These are phyloP conservation scores for Corrigiola litoralis DNA, from an alignment of 179 eudicot species.

Conservation along the genomic window DNA sequence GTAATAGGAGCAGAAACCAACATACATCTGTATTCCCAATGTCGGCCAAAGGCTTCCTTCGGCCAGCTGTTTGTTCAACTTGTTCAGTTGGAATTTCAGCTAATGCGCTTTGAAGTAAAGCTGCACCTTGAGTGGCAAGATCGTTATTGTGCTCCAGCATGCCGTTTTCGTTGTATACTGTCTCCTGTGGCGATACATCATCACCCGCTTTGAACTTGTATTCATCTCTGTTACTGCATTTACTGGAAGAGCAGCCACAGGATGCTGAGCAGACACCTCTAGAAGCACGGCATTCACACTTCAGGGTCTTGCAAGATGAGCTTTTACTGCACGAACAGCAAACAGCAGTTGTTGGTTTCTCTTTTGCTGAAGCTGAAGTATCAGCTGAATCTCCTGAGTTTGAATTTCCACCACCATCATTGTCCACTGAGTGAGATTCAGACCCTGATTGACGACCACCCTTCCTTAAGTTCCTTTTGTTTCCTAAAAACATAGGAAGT, in stretches of 20 bases:
- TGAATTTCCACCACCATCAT: constrained; percentile 19
- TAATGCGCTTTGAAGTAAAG: constrained; percentile 67
- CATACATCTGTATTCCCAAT: constrained; percentile 76
- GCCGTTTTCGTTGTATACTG: constrained; percentile 12
- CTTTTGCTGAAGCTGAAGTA: constrained; percentile 12
- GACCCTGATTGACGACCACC: constrained; percentile 30
- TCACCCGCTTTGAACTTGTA: constrained; percentile 10
- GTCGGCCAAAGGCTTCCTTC: constrained; percentile 82
- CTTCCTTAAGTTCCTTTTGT: constrained; percentile 37
- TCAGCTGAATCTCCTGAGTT: constrained; percentile 29
- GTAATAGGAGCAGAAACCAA: not conserved
- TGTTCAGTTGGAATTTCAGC: constrained; percentile 39
- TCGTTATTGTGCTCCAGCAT: constrained; percentile 21
- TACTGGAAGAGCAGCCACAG: constrained; percentile 57
- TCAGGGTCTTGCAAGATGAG: constrained; percentile 71
- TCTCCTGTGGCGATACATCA: constrained; percentile 16
- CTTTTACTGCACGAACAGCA: constrained; percentile 73
- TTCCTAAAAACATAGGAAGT: constrained; percentile 25
- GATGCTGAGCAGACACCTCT: constrained; percentile 45
- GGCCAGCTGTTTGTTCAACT: constrained; percentile 31
- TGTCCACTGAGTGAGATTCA: constrained; percentile 13
- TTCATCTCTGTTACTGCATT: constrained; percentile 62
- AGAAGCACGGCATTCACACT: constrained; percentile 74
- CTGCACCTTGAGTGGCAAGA: constrained; percentile 80
- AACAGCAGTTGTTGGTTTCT: constrained; percentile 25